Evolutionary conservation across 371 early-diverging fungal genomes (phyloP).

Genomic region (Capillidium rhysosporum): DNA sequence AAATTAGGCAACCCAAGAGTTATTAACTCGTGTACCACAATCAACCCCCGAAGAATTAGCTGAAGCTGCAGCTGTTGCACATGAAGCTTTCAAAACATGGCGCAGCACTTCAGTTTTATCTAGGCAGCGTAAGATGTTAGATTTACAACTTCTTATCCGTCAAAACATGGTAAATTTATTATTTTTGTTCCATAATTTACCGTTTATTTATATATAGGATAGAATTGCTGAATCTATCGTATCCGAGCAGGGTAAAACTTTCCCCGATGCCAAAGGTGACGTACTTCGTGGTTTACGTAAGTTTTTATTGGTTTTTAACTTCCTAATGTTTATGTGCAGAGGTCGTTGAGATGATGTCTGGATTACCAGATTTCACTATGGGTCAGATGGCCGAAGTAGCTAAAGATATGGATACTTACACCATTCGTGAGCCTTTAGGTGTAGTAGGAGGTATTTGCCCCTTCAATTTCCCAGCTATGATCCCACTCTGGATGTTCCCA

Average conservation of each 20-base stretch:
- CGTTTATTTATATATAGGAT: conserved; percentile 21
- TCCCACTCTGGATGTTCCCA: conserved; percentile 81
- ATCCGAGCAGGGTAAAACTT: conserved; percentile 85
- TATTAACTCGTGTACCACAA: conserved; percentile 78
- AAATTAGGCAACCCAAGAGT: conserved; percentile 86
- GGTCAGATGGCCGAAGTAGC: conserved; percentile 73
- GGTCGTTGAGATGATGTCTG: conserved; percentile 81
- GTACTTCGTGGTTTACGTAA: conserved; percentile 59
- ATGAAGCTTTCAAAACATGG: conserved; percentile 76
- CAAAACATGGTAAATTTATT: conserved; percentile 29
- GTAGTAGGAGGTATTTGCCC: conserved; percentile 91
- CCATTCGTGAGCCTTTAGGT: conserved; percentile 85
- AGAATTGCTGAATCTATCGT: conserved; percentile 69
- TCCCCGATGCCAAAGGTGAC: conserved; percentile 83
- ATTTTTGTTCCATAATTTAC: not conserved
- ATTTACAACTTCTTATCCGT: conserved; percentile 71
- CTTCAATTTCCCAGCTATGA: conserved; percentile 95
- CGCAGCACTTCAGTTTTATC: conserved; percentile 60
- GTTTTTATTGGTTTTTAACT: no score
- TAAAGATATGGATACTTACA: conserved; percentile 89
- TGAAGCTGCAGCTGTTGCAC: conserved; percentile 55
- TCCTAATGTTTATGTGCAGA: conserved; percentile 12
- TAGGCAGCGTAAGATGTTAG: conserved; percentile 80
- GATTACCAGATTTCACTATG: conserved; percentile 54
- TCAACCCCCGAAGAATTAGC: conserved; percentile 69